These are phyloP conservation scores for Zalaria sp. DNA, from an alignment of 2,329 filamentous ascomycete species.

Conservation along the genomic window DNA sequence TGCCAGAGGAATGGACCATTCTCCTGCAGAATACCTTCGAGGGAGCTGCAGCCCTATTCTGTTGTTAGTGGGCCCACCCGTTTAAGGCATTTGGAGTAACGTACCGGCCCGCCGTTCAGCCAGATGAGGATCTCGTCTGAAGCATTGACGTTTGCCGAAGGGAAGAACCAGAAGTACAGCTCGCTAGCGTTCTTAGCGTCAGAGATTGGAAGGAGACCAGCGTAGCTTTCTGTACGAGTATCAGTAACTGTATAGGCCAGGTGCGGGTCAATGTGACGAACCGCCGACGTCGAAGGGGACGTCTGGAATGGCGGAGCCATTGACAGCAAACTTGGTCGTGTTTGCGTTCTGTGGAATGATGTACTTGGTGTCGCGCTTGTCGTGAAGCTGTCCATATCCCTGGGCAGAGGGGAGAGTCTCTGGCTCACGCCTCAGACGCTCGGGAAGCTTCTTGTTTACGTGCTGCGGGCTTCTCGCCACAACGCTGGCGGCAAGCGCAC, in stretches of 20 bases:
- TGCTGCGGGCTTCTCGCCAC: slow-evolving; percentile 10
- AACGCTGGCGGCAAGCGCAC: neutral
- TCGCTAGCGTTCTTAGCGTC: slow-evolving; percentile 27
- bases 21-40: slow-evolving; percentile 35
- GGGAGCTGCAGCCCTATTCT: slow-evolving; percentile 29
- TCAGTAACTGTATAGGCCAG: too few relatives aligned
- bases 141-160: slow-evolving; percentile 30
- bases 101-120: slow-evolving; percentile 16
- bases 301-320: slow-evolving; percentile 17
- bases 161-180: slow-evolving; percentile 42
- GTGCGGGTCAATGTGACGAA: slow-evolving; percentile 9
- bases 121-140: slow-evolving; percentile 35
- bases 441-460: slow-evolving; percentile 12
- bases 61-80: slow-evolving; percentile 9
- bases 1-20: slow-evolving; percentile 30
- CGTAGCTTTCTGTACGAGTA: neutral
- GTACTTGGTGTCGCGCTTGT: slow-evolving; percentile 4
- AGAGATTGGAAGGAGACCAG: slow-evolving; percentile 41
- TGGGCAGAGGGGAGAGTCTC: neutral
- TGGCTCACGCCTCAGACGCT: slow-evolving; percentile 3
- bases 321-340: slow-evolving; percentile 25
- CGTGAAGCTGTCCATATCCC: slow-evolving; percentile 2
- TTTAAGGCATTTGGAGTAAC: slow-evolving; percentile 2
- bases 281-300: slow-evolving; percentile 31
- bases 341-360: slow-evolving; percentile 28